Percentiles rank a stretch among this genome's conserved stretches.
Evolutionary conservation across 331 rosid species (phyloP).

Genomic region (Malus hybrid): DNA sequence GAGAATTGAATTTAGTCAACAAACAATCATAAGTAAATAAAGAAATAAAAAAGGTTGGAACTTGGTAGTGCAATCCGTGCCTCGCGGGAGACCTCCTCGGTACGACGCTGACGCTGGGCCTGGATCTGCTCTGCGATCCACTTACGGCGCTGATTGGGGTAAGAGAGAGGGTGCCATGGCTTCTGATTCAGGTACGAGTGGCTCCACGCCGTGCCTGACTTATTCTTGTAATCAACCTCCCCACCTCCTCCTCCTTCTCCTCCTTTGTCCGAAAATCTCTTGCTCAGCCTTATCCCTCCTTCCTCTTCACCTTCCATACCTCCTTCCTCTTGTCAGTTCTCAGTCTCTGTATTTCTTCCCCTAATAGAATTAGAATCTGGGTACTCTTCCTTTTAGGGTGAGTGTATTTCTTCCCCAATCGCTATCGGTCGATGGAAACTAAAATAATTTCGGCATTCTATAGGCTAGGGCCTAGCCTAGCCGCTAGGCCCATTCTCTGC

Average conservation of each 20-base stretch:
- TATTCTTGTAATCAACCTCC: conserved; percentile 80
- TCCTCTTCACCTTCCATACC: conserved; percentile 84
- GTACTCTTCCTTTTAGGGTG: not conserved
- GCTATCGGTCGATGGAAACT: not conserved
- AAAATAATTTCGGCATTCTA: not conserved
- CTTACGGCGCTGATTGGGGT: conserved; percentile 96
- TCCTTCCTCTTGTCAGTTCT: not conserved
- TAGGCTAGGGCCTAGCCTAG: not conserved
- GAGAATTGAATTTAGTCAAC: not conserved
- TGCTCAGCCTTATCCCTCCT: conserved; percentile 58
- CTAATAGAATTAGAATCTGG: too few species aligned
- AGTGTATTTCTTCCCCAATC: not conserved
- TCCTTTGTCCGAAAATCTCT: conserved; percentile 44
- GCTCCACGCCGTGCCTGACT: conserved; percentile 97
- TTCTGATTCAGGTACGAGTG: conserved; percentile 89
- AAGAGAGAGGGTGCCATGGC: conserved; percentile 99
- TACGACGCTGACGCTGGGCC: conserved; percentile 52
- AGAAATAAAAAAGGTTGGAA: not conserved
- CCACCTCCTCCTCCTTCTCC: conserved; percentile 67
- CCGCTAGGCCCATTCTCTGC: not conserved
- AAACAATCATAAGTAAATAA: not conserved
- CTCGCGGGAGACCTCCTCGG: conserved; percentile 87
- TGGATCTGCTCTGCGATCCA: conserved; percentile 98
- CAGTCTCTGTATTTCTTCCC: not conserved
- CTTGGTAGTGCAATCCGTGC: conserved; percentile 1